Evolutionary conservation across 2,329 filamentous ascomycete species (phyloP), one percentile per base, ranked within the genome.

Genomic region (Paramyrothecium roridum): DNA sequence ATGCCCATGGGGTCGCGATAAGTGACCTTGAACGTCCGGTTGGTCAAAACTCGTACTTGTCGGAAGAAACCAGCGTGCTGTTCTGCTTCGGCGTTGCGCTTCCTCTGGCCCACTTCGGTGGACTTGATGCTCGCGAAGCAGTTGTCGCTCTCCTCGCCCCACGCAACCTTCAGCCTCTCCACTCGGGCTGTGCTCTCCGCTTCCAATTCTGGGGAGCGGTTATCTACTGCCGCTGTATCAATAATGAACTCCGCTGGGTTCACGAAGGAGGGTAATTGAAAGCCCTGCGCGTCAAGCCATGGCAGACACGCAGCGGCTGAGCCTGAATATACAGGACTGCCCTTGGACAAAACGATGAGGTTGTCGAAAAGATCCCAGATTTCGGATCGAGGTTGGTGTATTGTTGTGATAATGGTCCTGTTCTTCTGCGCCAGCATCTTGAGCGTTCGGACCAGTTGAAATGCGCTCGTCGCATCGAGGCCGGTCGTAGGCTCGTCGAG

Each of bases 401-500:
- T 89, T 0, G 88, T 91, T 0, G 86, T 86, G 16, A 92, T 81
- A 54, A 92, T 78, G 0, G 88, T 92, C 22, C 88, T 76, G 0
- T 88, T 88, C 65, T 87, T 87, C 37, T 76, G 76, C 0, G 88
- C 86, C 2, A 93, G 75, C 8, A 73, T 76, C 64, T 91, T 90
- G 10, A 92, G 70, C 0, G 88, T 91, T 33, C 84, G 78, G 1
- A 92, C 78, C 0, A 93, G 80, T 60, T 91, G 88, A 61, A 85
- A 90, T 0, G 89, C 89, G 64, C 86, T 91, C 2, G 88, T 90
- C 0, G 89, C 88, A 71, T 93, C 89, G 8, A 93, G 76, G 1
- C 88, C 88, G 1, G 89, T 92, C 0, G 90, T 93, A 0, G 89
- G 89, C 63, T 93, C 90, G 63, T 93, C 90, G 21, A 91, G 80